Evolutionary conservation across 352 stramenopile genomes (phyloP), one percentile per base, ranked within the genome.

Genomic region (Phytopythium montanum): DNA sequence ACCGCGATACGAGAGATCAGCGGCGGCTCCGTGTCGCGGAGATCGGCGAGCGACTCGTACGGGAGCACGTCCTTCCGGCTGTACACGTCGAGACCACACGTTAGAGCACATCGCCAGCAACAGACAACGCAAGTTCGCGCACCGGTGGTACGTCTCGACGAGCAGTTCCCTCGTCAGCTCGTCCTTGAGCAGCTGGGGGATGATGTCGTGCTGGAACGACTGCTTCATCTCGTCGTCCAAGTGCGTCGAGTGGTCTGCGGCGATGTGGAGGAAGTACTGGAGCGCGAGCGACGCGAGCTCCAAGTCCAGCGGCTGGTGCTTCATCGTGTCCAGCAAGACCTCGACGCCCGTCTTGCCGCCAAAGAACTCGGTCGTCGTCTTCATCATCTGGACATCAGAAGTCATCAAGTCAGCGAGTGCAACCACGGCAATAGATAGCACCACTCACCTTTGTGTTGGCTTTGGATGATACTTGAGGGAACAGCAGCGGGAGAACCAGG

Each of bases 231-330:
- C 44, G 8, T 76, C 68, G 42, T 61, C 65, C 9, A 90, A 56
- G 33, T 77, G 71, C 6, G 69, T 50, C 2, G 64, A 56, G 53
- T 91, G 79, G 46, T 85, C 69, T 9, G 73, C 81, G 39, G 79
- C 81, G 50, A 91, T 87, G 39, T 94, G 84, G 5, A 94, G 67
- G 55, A 90, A 94, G 57, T 92, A 92, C 33, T 94, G 83, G 26
- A 94, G 67, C 21, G 85, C 83, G 21, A 94, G 72, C 31, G 82
- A 78, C 9, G 79, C 83, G 0, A 94, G 66, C 55, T 94, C 85
- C 5, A 80, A 56, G 34, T 91, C 73, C 6, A 76, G 70, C 55
- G 83, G 61, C 41, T 86, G 70, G 52, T 86, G 72, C 29, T 79
- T 76, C 72, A 94, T 88, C 12, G 84, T 80, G 49, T 91, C 76